These are phyloP conservation scores for Tuber umbilicatum DNA, from an alignment of 495 filamentous ascomycete genomes.

Conservation along the genomic window DNA sequence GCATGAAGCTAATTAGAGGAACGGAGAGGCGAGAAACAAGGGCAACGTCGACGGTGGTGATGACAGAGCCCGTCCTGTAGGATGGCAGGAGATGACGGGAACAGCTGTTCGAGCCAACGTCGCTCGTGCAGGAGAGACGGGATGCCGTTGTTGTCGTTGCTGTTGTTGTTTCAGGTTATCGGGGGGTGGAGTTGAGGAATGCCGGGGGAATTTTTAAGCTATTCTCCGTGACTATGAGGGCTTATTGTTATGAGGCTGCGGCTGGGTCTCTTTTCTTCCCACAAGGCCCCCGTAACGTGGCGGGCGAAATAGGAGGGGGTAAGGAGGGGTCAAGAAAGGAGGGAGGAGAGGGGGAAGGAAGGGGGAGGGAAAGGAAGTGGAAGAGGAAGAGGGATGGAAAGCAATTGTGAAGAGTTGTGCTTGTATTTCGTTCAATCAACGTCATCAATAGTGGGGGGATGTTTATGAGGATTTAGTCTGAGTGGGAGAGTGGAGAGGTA, in stretches of 20 bases:
- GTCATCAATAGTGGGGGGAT: background rate
- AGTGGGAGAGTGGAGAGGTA: background rate
- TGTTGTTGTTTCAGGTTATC: slow-evolving; percentile 18
- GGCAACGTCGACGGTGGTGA: background rate
- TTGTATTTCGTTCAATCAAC: background rate
- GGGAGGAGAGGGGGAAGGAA: background rate
- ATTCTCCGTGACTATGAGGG: background rate
- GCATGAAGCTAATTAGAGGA: background rate
- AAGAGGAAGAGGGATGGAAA: background rate
- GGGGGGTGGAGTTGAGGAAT: background rate
- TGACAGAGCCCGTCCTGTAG: background rate
- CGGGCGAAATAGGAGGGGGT: background rate
- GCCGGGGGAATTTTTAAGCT: background rate
- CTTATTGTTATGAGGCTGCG: background rate
- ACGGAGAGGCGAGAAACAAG: background rate
- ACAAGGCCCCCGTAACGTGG: background rate
- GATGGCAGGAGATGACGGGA: background rate
- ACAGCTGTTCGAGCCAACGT: background rate
- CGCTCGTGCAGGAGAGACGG: background rate
- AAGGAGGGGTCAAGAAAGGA: background rate
- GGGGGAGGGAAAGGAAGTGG: background rate
- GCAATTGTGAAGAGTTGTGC: background rate
- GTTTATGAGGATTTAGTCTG: background rate
- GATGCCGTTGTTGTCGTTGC: background rate
- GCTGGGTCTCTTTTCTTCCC: background rate